These are phyloP conservation scores for Pseudogymnoascus sp. DNA, from an alignment of 2,329 filamentous ascomycete species.

Conservation along the genomic window DNA sequence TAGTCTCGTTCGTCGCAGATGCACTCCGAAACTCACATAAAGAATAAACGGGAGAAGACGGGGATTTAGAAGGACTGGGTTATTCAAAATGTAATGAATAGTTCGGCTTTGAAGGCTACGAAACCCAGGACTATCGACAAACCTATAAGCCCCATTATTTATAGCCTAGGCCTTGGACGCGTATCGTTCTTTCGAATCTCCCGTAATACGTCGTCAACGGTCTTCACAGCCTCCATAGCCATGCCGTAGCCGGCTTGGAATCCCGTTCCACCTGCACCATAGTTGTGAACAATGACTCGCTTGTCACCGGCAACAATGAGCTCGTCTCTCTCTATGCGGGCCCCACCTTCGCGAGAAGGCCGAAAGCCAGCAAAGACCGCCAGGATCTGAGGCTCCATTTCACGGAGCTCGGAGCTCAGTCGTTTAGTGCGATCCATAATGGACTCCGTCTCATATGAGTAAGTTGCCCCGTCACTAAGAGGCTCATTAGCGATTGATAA, in stretches of 20 bases:
- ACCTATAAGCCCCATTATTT: background rate
- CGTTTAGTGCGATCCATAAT: conserved; percentile 32
- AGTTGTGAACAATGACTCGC: conserved; percentile 33
- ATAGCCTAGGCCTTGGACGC: background rate
- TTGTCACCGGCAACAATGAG: conserved; percentile 22
- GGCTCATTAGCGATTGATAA: background rate
- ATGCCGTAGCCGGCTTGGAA: conserved; percentile 38
- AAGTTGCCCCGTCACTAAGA: conserved; percentile 30
- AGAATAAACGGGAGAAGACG: background rate
- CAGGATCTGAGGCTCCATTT: conserved; percentile 26
- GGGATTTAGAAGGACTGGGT: background rate
- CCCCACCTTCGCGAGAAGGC: conserved; percentile 32
- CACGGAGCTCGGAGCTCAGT: conserved; percentile 28
- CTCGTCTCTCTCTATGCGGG: conserved; percentile 28
- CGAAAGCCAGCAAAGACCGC: conserved; percentile 29
- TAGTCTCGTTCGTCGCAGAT: background rate
- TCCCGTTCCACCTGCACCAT: conserved; percentile 40
- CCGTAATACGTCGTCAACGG: conserved; percentile 25
- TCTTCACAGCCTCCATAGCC: conserved; percentile 32
- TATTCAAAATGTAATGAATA: conserved; percentile 1
- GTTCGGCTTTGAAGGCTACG: background rate
- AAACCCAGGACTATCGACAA: background rate
- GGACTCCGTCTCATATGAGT: conserved; percentile 31
- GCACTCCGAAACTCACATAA: background rate
- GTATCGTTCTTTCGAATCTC: conserved; percentile 9